Conservation (phyloP, 768 basidiomycete genomes). For the Cystoderma amianthinum region DNA sequence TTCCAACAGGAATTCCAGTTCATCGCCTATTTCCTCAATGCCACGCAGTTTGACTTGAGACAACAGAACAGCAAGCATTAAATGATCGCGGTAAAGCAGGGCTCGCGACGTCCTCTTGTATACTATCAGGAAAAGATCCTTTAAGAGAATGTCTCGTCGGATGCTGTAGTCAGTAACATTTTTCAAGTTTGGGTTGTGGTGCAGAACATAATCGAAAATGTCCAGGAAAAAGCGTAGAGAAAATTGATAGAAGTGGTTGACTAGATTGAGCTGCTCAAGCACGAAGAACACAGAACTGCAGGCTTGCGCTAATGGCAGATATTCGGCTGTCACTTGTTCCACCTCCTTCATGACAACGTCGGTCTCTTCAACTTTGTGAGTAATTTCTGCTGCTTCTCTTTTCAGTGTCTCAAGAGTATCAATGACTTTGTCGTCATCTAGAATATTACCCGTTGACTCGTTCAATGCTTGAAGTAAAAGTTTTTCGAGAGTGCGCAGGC, state of each 20-base stretch:
- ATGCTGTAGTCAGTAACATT: constrained; percentile 64
- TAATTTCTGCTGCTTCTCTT: constrained; percentile 93
- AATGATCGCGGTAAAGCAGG: constrained; percentile 82
- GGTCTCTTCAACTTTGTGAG: constrained; percentile 93
- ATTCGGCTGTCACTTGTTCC: constrained; percentile 91
- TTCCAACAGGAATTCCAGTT: constrained; percentile 89
- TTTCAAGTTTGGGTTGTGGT: constrained; percentile 86
- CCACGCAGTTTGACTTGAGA: constrained; percentile 85
- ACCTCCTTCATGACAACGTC: constrained; percentile 95
- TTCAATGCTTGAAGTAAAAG: constrained; percentile 91
- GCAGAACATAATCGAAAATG: constrained; percentile 93
- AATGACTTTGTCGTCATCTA: constrained; percentile 99
- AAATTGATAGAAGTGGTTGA: constrained; percentile 99
- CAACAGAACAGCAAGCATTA: constrained; percentile 85
- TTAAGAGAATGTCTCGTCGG: constrained; percentile 75
- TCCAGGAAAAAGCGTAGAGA: constrained; percentile 97
- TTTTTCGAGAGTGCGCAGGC: constrained; percentile 88
- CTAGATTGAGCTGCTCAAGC: constrained; percentile 85
- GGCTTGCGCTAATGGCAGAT: constrained; percentile 89
- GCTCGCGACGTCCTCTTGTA: constrained; percentile 89
- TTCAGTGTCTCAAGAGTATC: constrained; percentile 94
- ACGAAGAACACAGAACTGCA: constrained; percentile 98
- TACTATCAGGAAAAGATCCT: constrained; percentile 84
- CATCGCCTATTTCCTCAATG: constrained; percentile 72
- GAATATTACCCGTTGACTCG: constrained; percentile 93